Conservation (phyloP, 208 protist species). For the Spongospora subterranea region DNA sequence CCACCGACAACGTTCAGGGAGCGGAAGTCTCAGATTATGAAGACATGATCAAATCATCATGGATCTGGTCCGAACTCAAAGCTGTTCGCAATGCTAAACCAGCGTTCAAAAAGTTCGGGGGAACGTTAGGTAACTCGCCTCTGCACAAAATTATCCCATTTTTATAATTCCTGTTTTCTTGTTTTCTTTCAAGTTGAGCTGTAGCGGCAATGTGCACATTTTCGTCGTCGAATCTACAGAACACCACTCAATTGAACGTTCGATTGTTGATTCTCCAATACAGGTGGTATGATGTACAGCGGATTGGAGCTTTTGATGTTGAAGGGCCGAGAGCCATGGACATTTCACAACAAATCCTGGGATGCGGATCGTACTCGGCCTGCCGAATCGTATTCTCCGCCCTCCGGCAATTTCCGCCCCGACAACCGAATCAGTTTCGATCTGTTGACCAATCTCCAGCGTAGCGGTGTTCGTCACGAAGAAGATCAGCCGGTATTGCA, state of each 20-base stretch:
- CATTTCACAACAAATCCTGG: not conserved
- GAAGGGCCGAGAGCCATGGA: conserved; percentile 49
- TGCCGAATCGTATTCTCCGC: conserved; percentile 55
- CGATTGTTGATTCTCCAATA: not conserved
- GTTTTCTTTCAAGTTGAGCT: no score
- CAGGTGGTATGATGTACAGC: conserved; percentile 38
- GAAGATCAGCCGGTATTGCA: conserved; percentile 85
- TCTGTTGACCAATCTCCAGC: conserved; percentile 90
- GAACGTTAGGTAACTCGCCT: conserved; percentile 6
- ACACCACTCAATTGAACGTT: no score
- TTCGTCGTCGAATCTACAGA: no score
- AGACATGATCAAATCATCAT: conserved; percentile 74
- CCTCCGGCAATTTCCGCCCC: conserved; percentile 76
- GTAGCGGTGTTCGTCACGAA: conserved; percentile 93
- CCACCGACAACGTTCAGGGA: not conserved
- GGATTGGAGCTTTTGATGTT: not conserved
- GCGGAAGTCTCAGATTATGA: conserved; percentile 45
- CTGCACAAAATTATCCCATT: conserved; percentile 84
- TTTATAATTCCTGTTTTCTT: no score
- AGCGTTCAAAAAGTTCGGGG: conserved; percentile 75
- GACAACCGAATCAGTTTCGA: conserved; percentile 94
- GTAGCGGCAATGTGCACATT: no score
- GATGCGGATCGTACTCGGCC: conserved; percentile 1
- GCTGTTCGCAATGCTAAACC: conserved; percentile 89
- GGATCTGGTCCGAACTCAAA: conserved; percentile 90